Percentiles rank a stretch among this genome's conserved stretches.
These are phyloP conservation scores for Cladorrhinum samala DNA, from an alignment of 495 filamentous ascomycete species.

Conservation along the genomic window DNA sequence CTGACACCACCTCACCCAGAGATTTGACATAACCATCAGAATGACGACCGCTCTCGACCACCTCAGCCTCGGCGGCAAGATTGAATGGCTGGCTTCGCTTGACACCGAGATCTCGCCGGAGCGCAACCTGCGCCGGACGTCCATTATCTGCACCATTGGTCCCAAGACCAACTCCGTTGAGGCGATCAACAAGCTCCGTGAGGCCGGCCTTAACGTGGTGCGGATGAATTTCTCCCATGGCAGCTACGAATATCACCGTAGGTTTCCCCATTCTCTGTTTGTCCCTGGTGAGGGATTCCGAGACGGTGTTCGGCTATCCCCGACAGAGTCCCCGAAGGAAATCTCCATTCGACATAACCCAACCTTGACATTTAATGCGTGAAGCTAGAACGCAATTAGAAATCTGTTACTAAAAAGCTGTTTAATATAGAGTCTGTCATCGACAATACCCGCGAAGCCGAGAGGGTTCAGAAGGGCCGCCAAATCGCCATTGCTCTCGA, in stretches of 20 bases:
- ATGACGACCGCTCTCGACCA: conserved; percentile 74
- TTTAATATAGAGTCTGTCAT: conserved; percentile 67
- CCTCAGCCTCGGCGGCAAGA: conserved; percentile 68
- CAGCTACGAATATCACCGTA: conserved; percentile 62
- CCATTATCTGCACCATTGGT: conserved; percentile 98
- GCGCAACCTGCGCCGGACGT: conserved; percentile 88
- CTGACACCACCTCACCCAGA: neutral
- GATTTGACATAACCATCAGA: conserved; percentile 19
- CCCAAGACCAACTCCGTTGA: conserved; percentile 98
- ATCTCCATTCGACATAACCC: too few species aligned
- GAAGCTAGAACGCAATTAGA: too few species aligned
- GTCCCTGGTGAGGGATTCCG: conserved; percentile 21
- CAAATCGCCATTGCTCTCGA: conserved; percentile 95
- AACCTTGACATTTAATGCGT: too few species aligned
- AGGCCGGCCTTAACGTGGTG: conserved; percentile 88
- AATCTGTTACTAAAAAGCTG: conserved; percentile 23
- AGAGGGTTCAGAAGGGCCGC: conserved; percentile 65
- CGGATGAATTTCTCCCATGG: conserved; percentile 99
- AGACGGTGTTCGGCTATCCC: too few species aligned
- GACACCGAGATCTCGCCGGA: conserved; percentile 70
- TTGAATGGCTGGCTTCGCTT: conserved; percentile 82
- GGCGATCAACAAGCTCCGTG: conserved; percentile 88
- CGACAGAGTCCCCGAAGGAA: too few species aligned
- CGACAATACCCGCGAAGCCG: conserved; percentile 83
- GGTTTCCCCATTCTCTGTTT: conserved; percentile 7